Conservation (phyloP, 768 basidiomycete species). For the Pluteus cervinus region DNA sequence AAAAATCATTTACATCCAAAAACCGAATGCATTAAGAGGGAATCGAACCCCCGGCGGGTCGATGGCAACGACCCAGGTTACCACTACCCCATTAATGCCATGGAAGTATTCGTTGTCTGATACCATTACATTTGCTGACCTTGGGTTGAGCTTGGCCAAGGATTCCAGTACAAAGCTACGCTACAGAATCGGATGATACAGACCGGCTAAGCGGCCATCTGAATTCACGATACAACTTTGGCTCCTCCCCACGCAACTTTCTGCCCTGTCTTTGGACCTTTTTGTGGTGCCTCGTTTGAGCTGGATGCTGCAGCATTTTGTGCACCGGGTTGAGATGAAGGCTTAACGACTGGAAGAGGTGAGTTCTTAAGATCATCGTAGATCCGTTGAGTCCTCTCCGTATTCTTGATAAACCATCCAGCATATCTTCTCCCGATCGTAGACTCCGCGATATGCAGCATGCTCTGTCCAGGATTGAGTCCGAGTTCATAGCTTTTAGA, state of each 20-base stretch:
- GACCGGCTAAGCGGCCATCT: no score
- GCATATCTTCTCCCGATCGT: constrained; percentile 91
- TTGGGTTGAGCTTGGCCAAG: no score
- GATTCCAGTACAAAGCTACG: no score
- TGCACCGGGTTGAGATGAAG: constrained; percentile 20
- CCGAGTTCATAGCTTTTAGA: not conserved
- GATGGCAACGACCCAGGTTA: constrained; percentile 62
- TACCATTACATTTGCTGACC: no score
- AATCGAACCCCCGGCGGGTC: constrained; percentile 89
- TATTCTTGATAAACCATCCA: constrained; percentile 96
- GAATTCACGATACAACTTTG: constrained; percentile 24
- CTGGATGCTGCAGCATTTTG: constrained; percentile 12
- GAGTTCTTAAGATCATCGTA: constrained; percentile 65
- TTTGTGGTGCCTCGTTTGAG: constrained; percentile 3
- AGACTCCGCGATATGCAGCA: constrained; percentile 94
- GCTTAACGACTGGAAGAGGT: constrained; percentile 40
- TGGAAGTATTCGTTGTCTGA: no score
- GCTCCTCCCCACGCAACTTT: constrained; percentile 61
- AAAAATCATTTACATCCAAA: no score
- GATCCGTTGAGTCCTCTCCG: constrained; percentile 86
- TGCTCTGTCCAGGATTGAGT: constrained; percentile 51
- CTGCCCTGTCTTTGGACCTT: constrained; percentile 31
- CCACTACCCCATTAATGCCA: constrained; percentile 63
- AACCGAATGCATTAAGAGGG: constrained; percentile 65
- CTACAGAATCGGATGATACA: no score